phyloP scores from a whole-genome alignment of 306 rosid species.

The Mimosa bimucronata region DNA sequence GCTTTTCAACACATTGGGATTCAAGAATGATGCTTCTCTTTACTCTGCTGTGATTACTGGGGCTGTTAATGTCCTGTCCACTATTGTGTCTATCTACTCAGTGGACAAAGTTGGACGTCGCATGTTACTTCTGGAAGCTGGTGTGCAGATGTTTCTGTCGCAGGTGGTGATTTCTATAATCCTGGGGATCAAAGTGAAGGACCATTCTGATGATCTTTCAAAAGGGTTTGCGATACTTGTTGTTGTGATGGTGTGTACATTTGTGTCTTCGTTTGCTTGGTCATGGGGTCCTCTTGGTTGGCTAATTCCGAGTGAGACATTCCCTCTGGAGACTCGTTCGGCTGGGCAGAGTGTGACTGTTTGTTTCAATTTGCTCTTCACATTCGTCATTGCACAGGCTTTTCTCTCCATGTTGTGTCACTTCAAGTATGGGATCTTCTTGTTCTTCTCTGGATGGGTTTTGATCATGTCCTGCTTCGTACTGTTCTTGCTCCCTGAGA shows the following conservation, averaged over 20 bases:
- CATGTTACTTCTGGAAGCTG: conserved; percentile 76
- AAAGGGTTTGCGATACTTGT: conserved; percentile 55
- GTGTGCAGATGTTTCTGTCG: conserved; percentile 83
- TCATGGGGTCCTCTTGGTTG: conserved; percentile 97
- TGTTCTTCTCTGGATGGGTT: conserved; percentile 93
- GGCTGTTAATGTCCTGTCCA: conserved; percentile 82
- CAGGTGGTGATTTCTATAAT: conserved; percentile 69
- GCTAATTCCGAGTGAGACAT: conserved; percentile 90
- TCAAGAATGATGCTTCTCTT: conserved; percentile 70
- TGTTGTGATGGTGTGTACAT: conserved; percentile 77
- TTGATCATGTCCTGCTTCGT: conserved; percentile 73
- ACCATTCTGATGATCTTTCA: conserved; percentile 46
- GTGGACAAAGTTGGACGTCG: conserved; percentile 94
- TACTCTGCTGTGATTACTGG: conserved; percentile 90
- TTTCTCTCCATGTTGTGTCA: conserved; percentile 91
- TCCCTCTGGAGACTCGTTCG: conserved; percentile 88
- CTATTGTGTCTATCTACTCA: conserved; percentile 68
- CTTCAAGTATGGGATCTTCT: conserved; percentile 90
- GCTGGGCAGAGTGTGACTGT: conserved; percentile 94
- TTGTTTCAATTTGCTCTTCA: conserved; percentile 79
- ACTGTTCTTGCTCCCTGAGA: conserved; percentile 80
- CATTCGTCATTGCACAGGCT: conserved; percentile 83
- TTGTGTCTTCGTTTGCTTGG: conserved; percentile 88
- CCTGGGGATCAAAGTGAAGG: conserved; percentile 66
- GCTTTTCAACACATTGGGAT: conserved; percentile 75